phyloP scores from a whole-genome alignment of 202 grass and related monocot genomes.

The Digitaria exilis region DNA sequence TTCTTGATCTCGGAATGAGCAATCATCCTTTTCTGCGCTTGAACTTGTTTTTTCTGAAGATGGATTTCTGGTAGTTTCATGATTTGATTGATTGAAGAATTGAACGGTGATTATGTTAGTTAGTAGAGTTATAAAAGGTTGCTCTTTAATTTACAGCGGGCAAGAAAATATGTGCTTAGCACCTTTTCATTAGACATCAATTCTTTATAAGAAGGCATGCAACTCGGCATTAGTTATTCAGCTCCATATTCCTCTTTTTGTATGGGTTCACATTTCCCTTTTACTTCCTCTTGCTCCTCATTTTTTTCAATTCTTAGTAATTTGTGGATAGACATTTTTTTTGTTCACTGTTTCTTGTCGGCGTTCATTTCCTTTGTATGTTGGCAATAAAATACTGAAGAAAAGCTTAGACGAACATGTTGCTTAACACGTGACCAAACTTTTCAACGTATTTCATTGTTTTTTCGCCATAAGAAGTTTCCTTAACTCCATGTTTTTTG shows the following conservation, averaged over 20 bases:
- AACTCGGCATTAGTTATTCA: conserved; percentile 14
- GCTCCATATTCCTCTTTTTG: neutral
- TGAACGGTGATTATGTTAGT: too few species aligned
- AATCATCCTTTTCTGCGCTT: neutral
- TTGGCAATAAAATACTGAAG: conserved; percentile 13
- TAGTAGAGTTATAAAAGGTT: too few species aligned
- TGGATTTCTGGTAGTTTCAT: neutral
- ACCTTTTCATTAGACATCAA: neutral
- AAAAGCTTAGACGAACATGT: neutral
- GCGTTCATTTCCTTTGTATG: conserved; percentile 9
- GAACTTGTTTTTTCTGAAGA: neutral
- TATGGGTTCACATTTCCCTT: neutral
- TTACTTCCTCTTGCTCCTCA: neutral
- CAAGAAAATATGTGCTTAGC: neutral
- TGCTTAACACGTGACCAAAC: conserved; percentile 7
- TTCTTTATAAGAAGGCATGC: too few species aligned
- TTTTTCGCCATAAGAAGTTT: neutral
- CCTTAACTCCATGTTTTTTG: neutral
- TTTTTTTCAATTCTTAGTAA: neutral
- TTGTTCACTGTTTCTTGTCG: neutral
- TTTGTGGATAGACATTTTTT: neutral
- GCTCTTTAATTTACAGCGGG: neutral
- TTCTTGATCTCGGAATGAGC: neutral
- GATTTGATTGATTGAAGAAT: conserved; percentile 1
- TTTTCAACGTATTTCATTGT: neutral